Percentiles rank a stretch among this genome's conserved stretches.
These are phyloP conservation scores for Tremella mesenterica DNA, from an alignment of 768 basidiomycete genomes.

Conservation along the genomic window DNA sequence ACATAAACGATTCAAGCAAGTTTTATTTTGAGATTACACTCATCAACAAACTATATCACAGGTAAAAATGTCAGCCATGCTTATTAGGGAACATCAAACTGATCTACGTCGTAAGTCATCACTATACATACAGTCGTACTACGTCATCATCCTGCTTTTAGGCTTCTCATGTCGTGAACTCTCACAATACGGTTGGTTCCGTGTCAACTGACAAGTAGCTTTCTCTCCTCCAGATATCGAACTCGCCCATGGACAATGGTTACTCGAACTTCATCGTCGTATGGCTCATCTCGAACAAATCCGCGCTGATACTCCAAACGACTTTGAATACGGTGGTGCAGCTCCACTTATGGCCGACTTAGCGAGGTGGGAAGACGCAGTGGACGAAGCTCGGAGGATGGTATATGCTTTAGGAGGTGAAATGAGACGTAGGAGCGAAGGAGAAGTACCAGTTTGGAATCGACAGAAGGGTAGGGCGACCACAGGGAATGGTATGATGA, in stretches of 20 bases:
- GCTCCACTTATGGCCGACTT: constrained; percentile 9
- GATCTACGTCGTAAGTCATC: constrained; percentile 22
- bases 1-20: too few species aligned
- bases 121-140: not conserved
- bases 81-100: constrained; percentile 22
- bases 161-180: too few species aligned
- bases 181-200: not conserved
- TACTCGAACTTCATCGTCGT: constrained; percentile 12
- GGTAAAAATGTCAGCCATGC: constrained; percentile 1
- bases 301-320: constrained; percentile 6
- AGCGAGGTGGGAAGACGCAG: constrained; percentile 19
- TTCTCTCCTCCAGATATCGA: constrained; percentile 21
- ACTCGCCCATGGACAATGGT: constrained; percentile 23
- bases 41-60: not conserved
- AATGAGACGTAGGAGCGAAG: constrained; percentile 27
- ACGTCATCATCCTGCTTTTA: not conserved
- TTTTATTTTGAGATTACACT: too few species aligned
- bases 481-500: not conserved
- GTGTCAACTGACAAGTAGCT: constrained; percentile 7
- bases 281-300: constrained; percentile 8
- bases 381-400: constrained; percentile 31
- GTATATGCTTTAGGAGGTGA: constrained; percentile 24
- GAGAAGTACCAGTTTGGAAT: constrained; percentile 18
- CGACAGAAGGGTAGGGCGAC: not conserved
- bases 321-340: constrained; percentile 24